phyloP scores from a whole-genome alignment of 345 rosid genomes.

The Erysimum cheiranthoides region DNA sequence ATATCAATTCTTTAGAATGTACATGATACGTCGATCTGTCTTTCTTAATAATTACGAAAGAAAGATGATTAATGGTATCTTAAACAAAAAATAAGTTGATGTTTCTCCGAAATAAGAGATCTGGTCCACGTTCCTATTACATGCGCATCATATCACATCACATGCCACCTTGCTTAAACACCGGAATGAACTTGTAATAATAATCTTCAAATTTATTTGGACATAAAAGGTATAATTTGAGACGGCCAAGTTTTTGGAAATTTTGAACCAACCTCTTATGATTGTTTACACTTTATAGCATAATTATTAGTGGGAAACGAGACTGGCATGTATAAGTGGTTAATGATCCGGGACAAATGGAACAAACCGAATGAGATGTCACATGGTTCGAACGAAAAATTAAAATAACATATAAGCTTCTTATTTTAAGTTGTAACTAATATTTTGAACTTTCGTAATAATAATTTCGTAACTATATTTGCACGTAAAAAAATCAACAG shows the following conservation, averaged over 20 bases:
- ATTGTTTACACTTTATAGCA: conserved; percentile 15
- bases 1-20: not conserved
- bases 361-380: conserved; percentile 23
- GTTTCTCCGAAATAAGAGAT: conserved; percentile 43
- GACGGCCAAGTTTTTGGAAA: conserved; percentile 12
- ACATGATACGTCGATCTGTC: conserved; percentile 32
- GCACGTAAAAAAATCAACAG: too few species aligned
- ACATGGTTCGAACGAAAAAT: not conserved
- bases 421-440: not conserved
- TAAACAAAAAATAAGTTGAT: not conserved
- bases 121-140: conserved; percentile 37
- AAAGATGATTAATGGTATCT: not conserved
- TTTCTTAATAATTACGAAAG: conserved; percentile 30
- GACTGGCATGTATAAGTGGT: not conserved
- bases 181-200: conserved; percentile 10
- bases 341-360: not conserved
- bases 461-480: too few species aligned
- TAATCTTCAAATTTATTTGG: not conserved
- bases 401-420: not conserved
- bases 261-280: not conserved
- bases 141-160: conserved; percentile 21
- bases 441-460: not conserved
- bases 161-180: conserved; percentile 41
- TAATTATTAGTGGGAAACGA: not conserved
- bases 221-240: conserved; percentile 9